These are phyloP conservation scores for Cutaneotrichosporon mucoides DNA, from an alignment of 1,284 basidiomycete species.

Conservation along the genomic window DNA sequence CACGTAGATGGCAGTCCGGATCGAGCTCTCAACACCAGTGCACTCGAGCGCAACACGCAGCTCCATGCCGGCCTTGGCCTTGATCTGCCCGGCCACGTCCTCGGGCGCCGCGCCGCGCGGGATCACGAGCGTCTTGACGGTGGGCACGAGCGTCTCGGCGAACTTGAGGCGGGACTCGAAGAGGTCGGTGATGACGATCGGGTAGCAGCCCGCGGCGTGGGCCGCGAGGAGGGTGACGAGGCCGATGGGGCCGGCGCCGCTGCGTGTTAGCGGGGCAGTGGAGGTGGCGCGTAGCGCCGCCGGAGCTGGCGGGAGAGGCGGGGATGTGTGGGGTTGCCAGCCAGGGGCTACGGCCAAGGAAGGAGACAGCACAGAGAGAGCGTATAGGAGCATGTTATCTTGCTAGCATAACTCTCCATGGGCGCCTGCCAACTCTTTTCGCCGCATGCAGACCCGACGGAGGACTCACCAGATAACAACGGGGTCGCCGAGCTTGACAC, in stretches of 20 bases:
- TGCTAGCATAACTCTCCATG: no score
- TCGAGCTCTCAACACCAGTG: constrained; percentile 81
- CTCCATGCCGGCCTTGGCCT: constrained; percentile 36
- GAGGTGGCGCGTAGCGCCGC: no score
- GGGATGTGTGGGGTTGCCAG: no score
- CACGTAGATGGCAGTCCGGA: constrained; percentile 74
- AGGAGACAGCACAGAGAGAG: no score
- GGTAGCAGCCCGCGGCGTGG: constrained; percentile 54
- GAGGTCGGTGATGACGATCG: constrained; percentile 56
- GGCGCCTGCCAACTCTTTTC: no score
- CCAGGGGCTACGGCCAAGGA: no score
- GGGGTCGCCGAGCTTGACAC: constrained; percentile 52
- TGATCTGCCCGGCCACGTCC: constrained; percentile 41
- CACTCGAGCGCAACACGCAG: constrained; percentile 48
- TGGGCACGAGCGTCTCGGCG: constrained; percentile 53
- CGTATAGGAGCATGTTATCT: no score
- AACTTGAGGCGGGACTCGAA: constrained; percentile 53
- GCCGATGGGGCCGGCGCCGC: constrained; percentile 55
- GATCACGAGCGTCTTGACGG: constrained; percentile 50
- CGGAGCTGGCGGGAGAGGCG: no score
- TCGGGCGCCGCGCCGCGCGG: constrained; percentile 35
- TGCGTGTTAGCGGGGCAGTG: constrained; percentile 11
- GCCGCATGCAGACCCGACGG: no score
- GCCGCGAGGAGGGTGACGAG: constrained; percentile 54
- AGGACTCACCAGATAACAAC: constrained; percentile 49